Evolutionary conservation across 768 basidiomycete species (phyloP), one percentile per base, ranked within the genome.

Genomic region (Kwoniella bestiolae): DNA sequence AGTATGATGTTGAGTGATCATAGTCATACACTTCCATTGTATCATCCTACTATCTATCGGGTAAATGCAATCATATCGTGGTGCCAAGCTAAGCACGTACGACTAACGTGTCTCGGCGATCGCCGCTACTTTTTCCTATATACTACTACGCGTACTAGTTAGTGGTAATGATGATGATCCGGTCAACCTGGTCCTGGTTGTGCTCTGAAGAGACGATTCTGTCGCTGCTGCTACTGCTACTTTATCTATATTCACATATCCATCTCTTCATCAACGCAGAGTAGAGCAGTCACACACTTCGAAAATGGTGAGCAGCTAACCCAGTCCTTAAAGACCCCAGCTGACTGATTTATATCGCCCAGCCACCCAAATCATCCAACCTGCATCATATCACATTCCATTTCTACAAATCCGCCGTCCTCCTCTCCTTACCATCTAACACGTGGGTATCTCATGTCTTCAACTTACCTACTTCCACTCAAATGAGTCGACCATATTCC

Each of bases 281-380:
- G n/a, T n/a, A n/a, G n/a, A n/a, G n/a, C n/a, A n/a, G n/a, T n/a
- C n/a, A n/a, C n/a, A n/a, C n/a, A n/a, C n/a, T n/a, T 5, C 35
- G 16, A 38, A 9, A 38, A 41, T 41, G 38, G 38, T 41, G 38
- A 41, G 38, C 38, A 14, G 38, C 11, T 41, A 41, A 18, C 12
- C 18, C 7, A 41, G 12, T 41, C 38, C 38, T 41, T 29, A 51
- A 2, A 5, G 3, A 51, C 5, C 2, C n/a, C 29, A 55, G 29
- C 31, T 32, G 31, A 29, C 21, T 23, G 5, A 47, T 25, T 3
- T 47, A 29, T 12, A 46, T 32, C 8, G 26, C 34, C 16, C 44
- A 78, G 77, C 74, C 77, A 7, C 77, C 77, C 21, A 76, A 74
- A 66, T 47, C 61, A 21, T 66, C 67, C 3, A 71, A 76, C 34